A percentile compares a stretch with the other conserved stretches of the same genome.
phyloP scores from a whole-genome alignment of 1,284 basidiomycete genomes.

The Ceratobasidium sp. region DNA sequence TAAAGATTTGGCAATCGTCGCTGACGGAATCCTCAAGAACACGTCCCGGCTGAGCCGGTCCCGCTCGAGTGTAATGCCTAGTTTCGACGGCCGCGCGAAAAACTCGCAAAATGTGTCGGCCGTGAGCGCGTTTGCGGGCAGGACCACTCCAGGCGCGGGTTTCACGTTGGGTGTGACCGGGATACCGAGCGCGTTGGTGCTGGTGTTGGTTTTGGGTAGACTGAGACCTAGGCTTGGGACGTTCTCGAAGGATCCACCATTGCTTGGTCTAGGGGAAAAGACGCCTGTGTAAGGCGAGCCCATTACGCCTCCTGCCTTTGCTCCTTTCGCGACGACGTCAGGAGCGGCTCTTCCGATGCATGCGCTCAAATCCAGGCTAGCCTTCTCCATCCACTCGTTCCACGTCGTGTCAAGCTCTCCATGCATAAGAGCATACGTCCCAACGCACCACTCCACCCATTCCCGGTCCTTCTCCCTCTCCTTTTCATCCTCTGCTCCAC shows the following conservation, averaged over 20 bases:
- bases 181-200: neutral
- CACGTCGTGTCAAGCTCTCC: constrained; percentile 67
- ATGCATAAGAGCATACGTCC: constrained; percentile 70
- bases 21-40: constrained; percentile 18
- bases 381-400: constrained; percentile 62
- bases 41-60: constrained; percentile 28
- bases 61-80: constrained; percentile 31
- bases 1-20: constrained; percentile 32
- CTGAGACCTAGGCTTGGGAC: neutral
- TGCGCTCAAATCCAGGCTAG: neutral
- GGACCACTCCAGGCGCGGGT: neutral
- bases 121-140: constrained; percentile 29
- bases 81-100: constrained; percentile 14
- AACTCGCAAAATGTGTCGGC: constrained; percentile 34
- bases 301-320: neutral
- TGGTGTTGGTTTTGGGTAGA: neutral
- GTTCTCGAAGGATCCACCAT: constrained; percentile 3
- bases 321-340: too few species aligned
- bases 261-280: constrained; percentile 32
- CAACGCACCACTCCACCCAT: constrained; percentile 70
- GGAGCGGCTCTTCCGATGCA: neutral
- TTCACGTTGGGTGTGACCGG: neutral
- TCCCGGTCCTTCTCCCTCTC: constrained; percentile 60
- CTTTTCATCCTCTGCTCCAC: constrained; percentile 62
- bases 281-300: constrained; percentile 29